Percentiles rank a stretch among this genome's conserved stretches.
These are phyloP conservation scores for Centaurea solstitialis DNA, from an alignment of 129 eudicot species.

Conservation along the genomic window DNA sequence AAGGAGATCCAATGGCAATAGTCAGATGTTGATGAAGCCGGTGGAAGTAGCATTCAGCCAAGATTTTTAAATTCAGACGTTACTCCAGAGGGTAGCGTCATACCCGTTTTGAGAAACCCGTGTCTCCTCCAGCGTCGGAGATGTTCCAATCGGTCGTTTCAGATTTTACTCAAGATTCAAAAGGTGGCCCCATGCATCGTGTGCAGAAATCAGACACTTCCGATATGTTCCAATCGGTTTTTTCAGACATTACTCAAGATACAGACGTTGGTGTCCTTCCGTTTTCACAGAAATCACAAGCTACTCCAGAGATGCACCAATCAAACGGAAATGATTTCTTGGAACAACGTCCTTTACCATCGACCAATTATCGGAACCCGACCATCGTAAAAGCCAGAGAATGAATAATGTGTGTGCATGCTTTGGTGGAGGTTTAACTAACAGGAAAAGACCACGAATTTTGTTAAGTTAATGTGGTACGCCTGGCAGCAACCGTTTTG, in stretches of 20 bases:
- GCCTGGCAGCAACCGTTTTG: background rate
- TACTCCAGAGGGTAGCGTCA: background rate
- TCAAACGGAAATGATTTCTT: conserved; percentile 33
- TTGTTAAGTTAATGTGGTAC: conserved; percentile 24
- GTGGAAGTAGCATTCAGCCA: conserved; percentile 18
- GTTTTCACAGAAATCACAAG: background rate
- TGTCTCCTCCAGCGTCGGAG: conserved; percentile 39
- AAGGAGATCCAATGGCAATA: conserved; percentile 28
- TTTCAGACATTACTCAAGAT: background rate
- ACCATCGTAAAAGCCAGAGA: background rate
- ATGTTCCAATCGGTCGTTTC: conserved; percentile 26
- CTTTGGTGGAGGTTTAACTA: background rate
- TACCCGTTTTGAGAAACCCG: background rate
- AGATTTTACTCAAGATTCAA: background rate
- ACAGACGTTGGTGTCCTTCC: background rate
- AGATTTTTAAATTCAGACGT: conserved; percentile 23
- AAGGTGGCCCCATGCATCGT: background rate
- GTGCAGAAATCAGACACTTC: background rate
- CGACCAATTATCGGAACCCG: conserved; percentile 16
- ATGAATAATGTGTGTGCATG: conserved; percentile 16
- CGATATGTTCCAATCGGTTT: background rate
- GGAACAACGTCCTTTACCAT: conserved; percentile 21
- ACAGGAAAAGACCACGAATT: background rate
- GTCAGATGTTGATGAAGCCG: conserved; percentile 31
- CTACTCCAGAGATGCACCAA: background rate